phyloP scores from a whole-genome alignment of 2,329 filamentous ascomycete genomes.

The Fonsecaea pedrosoi region DNA sequence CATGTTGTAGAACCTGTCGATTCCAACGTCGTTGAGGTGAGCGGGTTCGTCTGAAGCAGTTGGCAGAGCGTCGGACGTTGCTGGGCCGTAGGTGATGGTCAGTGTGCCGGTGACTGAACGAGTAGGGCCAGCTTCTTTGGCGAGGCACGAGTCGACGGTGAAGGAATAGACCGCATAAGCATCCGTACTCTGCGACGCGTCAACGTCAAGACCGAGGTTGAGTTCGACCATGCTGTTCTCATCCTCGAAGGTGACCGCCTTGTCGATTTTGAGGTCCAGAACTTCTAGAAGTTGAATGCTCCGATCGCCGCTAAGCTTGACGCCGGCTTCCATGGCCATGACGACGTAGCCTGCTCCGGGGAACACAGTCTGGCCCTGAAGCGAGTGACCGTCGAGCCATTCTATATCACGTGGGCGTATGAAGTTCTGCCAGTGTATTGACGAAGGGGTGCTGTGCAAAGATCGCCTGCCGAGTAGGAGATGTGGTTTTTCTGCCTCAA shows the following conservation, averaged over 20 bases:
- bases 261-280: background rate
- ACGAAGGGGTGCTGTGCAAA: slow-evolving; percentile 3
- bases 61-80: background rate
- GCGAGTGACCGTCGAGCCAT: slow-evolving; percentile 58
- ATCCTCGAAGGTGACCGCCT: slow-evolving; percentile 2
- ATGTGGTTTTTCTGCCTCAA: background rate
- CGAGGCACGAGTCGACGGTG: slow-evolving; percentile 1
- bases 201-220: slow-evolving; percentile 1
- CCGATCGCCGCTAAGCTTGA: slow-evolving; percentile 1
- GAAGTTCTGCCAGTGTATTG: slow-evolving; percentile 55
- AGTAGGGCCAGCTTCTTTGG: background rate
- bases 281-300: background rate
- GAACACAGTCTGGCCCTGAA: slow-evolving; percentile 45
- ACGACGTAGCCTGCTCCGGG: slow-evolving; percentile 44
- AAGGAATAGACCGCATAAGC: background rate
- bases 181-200: background rate
- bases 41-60: background rate
- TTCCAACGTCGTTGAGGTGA: background rate
- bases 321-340: slow-evolving; percentile 42
- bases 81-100: background rate
- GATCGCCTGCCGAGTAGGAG: background rate
- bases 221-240: slow-evolving; percentile 6
- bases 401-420: slow-evolving; percentile 50
- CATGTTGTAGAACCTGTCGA: slow-evolving; percentile 2
- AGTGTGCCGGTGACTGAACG: background rate